These are phyloP conservation scores for Fusarium continuum DNA, from an alignment of 2,329 filamentous ascomycete species.

Conservation along the genomic window DNA sequence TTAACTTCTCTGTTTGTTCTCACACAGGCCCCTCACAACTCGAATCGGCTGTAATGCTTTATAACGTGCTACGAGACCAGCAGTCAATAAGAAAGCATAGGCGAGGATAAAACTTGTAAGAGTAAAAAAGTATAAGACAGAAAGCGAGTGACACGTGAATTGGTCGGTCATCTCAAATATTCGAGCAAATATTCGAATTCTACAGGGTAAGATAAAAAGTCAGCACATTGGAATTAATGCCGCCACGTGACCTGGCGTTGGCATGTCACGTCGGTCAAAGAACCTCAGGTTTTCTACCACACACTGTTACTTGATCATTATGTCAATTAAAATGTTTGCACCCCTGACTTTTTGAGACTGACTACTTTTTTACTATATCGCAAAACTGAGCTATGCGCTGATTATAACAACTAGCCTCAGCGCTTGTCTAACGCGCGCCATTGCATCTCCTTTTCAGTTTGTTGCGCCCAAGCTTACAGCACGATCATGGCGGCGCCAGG, in stretches of 20 bases:
- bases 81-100: too few species aligned
- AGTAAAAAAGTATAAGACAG: too few species aligned
- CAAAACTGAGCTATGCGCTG: conserved; percentile 29
- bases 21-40: too few species aligned
- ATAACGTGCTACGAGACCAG: too few species aligned
- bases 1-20: too few species aligned
- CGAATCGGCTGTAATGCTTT: too few species aligned
- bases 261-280: conserved; percentile 31
- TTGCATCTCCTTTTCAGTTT: conserved; percentile 16
- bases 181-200: too few species aligned
- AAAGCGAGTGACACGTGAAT: too few species aligned
- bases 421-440: conserved; percentile 17
- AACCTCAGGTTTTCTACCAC: not conserved
- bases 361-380: not conserved
- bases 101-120: too few species aligned
- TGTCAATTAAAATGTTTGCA: conserved; percentile 5
- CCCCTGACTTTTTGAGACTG: not conserved
- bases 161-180: too few species aligned
- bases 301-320: conserved; percentile 1
- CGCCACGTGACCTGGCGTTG: conserved; percentile 43
- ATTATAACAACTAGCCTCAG: conserved; percentile 12
- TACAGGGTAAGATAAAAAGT: conserved; percentile 37
- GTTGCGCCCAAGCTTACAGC: conserved; percentile 5
- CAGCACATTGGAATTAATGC: too few species aligned
- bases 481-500: conserved; percentile 35